Evolutionary conservation across 805 yeast species (phyloP), one percentile per base, ranked within the genome.

Genomic region (Wickerhamiella parazyma): DNA sequence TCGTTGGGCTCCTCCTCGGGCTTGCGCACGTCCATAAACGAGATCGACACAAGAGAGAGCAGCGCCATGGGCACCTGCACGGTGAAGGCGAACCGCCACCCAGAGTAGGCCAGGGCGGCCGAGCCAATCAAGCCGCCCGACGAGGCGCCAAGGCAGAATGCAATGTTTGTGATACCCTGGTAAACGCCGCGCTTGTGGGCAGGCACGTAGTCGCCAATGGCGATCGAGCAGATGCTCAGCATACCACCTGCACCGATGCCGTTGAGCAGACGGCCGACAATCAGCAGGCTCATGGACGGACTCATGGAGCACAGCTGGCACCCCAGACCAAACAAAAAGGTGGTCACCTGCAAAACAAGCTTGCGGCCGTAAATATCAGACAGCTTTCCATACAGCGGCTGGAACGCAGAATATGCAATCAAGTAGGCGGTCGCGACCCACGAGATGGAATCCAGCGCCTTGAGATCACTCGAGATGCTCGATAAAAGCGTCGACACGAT

Each of bases 181-280:
- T 74, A 83, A 24, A 82, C 59, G 2, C 93, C 94, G 46, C 95
- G 68, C 37, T 78, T 74, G 45, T 89, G 68, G 48, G 80, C 69
- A 2, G 91, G 78, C 21, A 86, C 78, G 37, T 84, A 65, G 60
- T 86, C 95, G 19, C 83, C 73, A 52, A 80, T 71, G 2, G 86
- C 70, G 46, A 85, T 80, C 4, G 94, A 78, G 17, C 83, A 72
- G 50, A 84, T 64, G 0, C 87, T 70, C 38, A 78, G 75, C 55
- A 85, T 72, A 1, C 95, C 95, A 6, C 94, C 91, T n/a, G 94
- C 94, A 11, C 95, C 95, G 45, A 81, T 71, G 16, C 95, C 95
- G 20, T 93, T 77, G 41, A 85, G 67, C 47, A 83, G 78, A 52
- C 94, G 68, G 1, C 87, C 89, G 2, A 72, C 78, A 33, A 80